phyloP scores from a whole-genome alignment of 2,329 filamentous ascomycete genomes.

The Exophiala sp. region DNA sequence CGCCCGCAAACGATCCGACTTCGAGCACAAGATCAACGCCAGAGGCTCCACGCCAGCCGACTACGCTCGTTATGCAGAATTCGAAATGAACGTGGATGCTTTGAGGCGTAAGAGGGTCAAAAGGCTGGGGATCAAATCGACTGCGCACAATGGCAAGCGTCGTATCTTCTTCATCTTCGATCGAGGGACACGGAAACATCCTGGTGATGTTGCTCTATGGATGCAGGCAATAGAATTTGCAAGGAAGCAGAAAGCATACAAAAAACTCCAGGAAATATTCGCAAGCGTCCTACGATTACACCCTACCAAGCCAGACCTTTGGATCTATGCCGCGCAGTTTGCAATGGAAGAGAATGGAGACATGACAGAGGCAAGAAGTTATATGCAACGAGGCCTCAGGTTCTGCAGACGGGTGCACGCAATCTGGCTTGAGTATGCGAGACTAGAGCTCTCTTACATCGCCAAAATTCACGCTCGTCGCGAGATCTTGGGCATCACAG shows the following conservation, averaged over 20 bases:
- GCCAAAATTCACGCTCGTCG: constrained; percentile 70
- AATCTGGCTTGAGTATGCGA: constrained; percentile 85
- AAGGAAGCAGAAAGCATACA: constrained; percentile 58
- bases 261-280: constrained; percentile 55
- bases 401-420: constrained; percentile 72
- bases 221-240: constrained; percentile 83
- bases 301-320: constrained; percentile 74
- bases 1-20: constrained; percentile 82
- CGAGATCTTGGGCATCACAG: constrained; percentile 57
- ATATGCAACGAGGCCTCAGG: constrained; percentile 82
- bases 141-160: constrained; percentile 66
- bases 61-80: constrained; percentile 75
- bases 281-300: constrained; percentile 73
- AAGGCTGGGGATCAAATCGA: constrained; percentile 68
- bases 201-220: constrained; percentile 76
- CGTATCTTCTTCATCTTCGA: constrained; percentile 87
- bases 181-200: constrained; percentile 75
- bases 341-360: constrained; percentile 74
- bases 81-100: constrained; percentile 62
- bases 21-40: constrained; percentile 83
- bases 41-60: constrained; percentile 70
- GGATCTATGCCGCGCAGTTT: constrained; percentile 75
- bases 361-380: constrained; percentile 75
- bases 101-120: constrained; percentile 77
- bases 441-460: constrained; percentile 88